Evolutionary conservation across 2,329 filamentous ascomycete genomes (phyloP), one percentile per base, ranked within the genome.

Genomic region (Phaeosphaeria sp.): DNA sequence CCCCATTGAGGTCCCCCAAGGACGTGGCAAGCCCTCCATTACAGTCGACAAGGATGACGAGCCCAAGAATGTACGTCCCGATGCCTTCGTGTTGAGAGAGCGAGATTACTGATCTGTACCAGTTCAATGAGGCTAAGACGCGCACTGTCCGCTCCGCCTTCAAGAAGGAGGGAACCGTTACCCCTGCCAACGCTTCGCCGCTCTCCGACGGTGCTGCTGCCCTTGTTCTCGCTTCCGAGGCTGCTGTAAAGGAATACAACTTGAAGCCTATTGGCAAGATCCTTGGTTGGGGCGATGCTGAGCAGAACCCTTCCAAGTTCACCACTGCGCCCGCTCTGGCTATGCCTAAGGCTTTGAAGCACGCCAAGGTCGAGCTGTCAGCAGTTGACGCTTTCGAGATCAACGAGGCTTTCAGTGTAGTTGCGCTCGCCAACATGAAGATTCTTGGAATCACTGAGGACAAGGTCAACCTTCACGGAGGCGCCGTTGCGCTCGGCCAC

Each of bases 381-480:
- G 85, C 91, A 58, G 85, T 99, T 57, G 94, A 98, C 73, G 95
- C 88, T 69, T 99, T 95, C 79, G 95, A 99, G 85, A 97, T 99
- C 85, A 99, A 99, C 84, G 95, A 99, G 84, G 95, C 95, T 43
- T 99, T 99, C 84, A 95, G 91, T 63, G 95, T 97, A 50, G 95
- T 99, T 63, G 92, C 95, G 41, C 86, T 99, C 52, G 93, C 95
- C 67, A 99, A 99, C 84, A 88, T 97, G 82, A 97, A 99, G 87
- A 79, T 98, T 54, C 88, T 99, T 42, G 85, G 84, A 61, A 82
- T 99, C 56, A 83, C 84, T 64, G 85, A 91, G 65, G 91, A 93
- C 59, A 96, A 93, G 81, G 93, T 99, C 76, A 99, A 99, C 82
- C 83, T 98, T 55, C 94, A 93, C 74, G 95, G 95, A 74, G 95